phyloP scores from a whole-genome alignment of 495 filamentous ascomycete species.

The Lophiotrema nucula region DNA sequence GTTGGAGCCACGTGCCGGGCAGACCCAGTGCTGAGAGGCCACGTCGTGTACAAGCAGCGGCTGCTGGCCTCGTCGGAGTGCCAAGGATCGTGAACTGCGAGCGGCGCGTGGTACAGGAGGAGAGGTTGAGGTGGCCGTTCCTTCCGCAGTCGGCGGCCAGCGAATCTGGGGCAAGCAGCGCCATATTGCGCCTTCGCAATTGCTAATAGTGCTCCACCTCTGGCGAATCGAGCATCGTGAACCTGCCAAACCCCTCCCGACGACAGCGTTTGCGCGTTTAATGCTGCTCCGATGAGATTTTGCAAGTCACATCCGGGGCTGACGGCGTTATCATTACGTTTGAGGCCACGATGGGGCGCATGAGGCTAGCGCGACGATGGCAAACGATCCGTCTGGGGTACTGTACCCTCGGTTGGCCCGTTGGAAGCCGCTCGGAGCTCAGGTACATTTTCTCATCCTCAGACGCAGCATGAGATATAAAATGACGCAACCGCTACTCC shows the following conservation, averaged over 20 bases:
- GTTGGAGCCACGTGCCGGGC: constrained; percentile 12
- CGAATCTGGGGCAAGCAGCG: constrained; percentile 7
- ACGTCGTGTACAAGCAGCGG: constrained; percentile 13
- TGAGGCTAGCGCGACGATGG: constrained; percentile 1
- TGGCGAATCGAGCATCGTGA: too few relatives aligned
- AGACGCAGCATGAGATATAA: constrained; percentile 1
- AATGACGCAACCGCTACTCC: constrained; percentile 11
- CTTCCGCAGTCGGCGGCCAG: not conserved
- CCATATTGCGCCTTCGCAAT: constrained; percentile 5
- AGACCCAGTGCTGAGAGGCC: constrained; percentile 18
- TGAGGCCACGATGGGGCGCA: constrained; percentile 3
- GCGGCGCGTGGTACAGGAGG: not conserved
- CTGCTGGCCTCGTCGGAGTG: not conserved
- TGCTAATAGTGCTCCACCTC: not conserved
- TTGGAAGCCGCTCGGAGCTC: constrained; percentile 5
- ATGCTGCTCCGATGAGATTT: not conserved
- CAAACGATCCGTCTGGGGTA: constrained; percentile 6
- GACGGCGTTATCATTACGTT: not conserved
- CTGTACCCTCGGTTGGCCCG: not conserved
- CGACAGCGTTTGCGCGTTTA: not conserved
- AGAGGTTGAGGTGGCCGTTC: not conserved
- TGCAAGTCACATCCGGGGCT: not conserved
- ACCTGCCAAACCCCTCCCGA: not conserved
- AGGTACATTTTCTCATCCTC: constrained; percentile 3
- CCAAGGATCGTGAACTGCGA: constrained; percentile 30